Evolutionary conservation across 352 stramenopile species (phyloP), one percentile per base, ranked within the genome.

Genomic region (Pythium aphanidermatum): DNA sequence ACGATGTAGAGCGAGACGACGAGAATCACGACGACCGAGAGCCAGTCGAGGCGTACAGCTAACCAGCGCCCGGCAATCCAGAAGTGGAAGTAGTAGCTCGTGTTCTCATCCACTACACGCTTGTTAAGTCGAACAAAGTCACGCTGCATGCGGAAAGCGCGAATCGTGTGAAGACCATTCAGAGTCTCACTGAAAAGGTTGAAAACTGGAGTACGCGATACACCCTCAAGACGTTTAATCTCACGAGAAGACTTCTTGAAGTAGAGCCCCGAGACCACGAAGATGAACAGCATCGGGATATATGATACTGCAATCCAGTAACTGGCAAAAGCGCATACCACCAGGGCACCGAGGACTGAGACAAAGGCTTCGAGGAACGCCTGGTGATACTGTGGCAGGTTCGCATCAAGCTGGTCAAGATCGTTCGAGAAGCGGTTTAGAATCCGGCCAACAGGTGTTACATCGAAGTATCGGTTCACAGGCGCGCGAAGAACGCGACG

Each of bases 181-280:
- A 99, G 62, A 4, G 77, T 97, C 65, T 98, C 93, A 5, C 73
- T 75, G 24, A 98, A 70, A 30, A 97, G 63, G 4, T 80, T 77
- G 65, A 97, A 98, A 31, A 99, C 83, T 1, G 95, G 95, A 11
- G 84, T 75, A 11, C 64, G 63, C 6, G 64, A 74, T 30, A 97
- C 63, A 10, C 82, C 84, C 51, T 99, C 95, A 14, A 98, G 70
- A 10, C 95, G 79, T 68, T 98, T 96, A 9, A 98, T 46, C 50
- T 98, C 93, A 3, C 72, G 58, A 35, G 81, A 59, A 13, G 68
- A 75, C 41, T 65, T 53, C 49, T 96, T 66, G 55, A 94, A 96
- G 45, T 96, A 96, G 16, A 86, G 78, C 19, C 71, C 55, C 10
- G 76, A 41, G 3, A 57, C 46, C n/a, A 44, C 56, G 25, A 83